phyloP scores from a whole-genome alignment of 2,329 filamentous ascomycete genomes.

The Penicillium hesseltinei region DNA sequence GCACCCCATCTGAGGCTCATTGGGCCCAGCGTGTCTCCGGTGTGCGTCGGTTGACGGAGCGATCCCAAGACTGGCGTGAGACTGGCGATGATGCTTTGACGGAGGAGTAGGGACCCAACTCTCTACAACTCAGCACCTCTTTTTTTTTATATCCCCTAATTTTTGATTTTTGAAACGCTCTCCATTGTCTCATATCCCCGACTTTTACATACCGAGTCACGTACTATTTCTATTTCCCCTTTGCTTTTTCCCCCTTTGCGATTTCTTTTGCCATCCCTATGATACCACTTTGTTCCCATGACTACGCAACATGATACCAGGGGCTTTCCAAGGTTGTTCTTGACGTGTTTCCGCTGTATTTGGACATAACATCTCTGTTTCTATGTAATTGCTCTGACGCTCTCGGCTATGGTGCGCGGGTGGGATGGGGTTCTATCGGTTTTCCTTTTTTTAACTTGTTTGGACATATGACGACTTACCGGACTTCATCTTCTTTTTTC shows the following conservation, averaged over 20 bases:
- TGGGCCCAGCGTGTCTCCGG: slow-evolving; percentile 84
- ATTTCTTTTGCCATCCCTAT: slow-evolving; percentile 25
- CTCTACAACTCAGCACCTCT: not conserved
- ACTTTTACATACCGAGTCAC: slow-evolving; percentile 1
- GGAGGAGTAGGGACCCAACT: slow-evolving; percentile 44
- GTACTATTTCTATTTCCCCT: not conserved
- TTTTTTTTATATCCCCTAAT: not conserved
- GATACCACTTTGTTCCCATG: slow-evolving; percentile 44
- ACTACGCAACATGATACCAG: slow-evolving; percentile 37
- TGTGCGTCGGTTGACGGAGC: slow-evolving; percentile 76
- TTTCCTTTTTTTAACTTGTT: not conserved
- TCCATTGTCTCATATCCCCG: slow-evolving; percentile 4
- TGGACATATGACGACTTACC: slow-evolving; percentile 16
- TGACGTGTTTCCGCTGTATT: slow-evolving; percentile 21
- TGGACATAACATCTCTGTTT: slow-evolving; percentile 22
- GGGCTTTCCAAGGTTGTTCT: slow-evolving; percentile 17
- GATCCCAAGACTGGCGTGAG: slow-evolving; percentile 89
- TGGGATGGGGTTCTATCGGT: slow-evolving; percentile 5
- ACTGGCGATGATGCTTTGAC: slow-evolving; percentile 70
- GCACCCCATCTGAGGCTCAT: slow-evolving; percentile 81
- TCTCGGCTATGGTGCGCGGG: slow-evolving; percentile 18
- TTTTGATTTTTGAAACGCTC: not conserved
- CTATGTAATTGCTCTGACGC: slow-evolving; percentile 20
- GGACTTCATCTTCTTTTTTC: slow-evolving; percentile 7
- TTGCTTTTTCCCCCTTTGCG: slow-evolving; percentile 12